A percentile compares a stretch with the other conserved stretches of the same genome.
Evolutionary conservation across 2,329 filamentous ascomycete species (phyloP).

Genomic region (Keithomyces neogunnii): DNA sequence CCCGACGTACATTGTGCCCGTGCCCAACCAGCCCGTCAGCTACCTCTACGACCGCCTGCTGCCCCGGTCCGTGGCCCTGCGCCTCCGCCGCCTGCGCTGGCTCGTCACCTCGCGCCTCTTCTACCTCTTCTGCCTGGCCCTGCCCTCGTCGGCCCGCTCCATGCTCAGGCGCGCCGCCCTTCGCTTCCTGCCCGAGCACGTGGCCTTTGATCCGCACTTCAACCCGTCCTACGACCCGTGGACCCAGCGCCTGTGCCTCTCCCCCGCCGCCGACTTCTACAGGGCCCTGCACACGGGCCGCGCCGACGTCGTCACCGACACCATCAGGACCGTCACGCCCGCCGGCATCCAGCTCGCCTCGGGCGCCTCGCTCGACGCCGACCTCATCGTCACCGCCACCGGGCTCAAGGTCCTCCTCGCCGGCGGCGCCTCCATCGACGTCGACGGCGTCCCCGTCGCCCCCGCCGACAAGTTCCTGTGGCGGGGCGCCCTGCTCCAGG

Average conservation of each 20-base stretch:
- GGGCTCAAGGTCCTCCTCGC: constrained; percentile 42
- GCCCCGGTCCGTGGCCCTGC: constrained; percentile 32
- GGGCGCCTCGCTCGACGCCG: constrained; percentile 39
- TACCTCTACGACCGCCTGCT: constrained; percentile 30
- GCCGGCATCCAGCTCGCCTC: constrained; percentile 34
- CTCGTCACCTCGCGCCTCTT: constrained; percentile 32
- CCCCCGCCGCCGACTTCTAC: constrained; percentile 38
- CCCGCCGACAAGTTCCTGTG: constrained; percentile 41
- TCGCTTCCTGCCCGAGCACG: constrained; percentile 36
- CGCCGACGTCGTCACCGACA: constrained; percentile 33
- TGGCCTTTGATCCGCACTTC: constrained; percentile 46
- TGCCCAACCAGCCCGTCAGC: constrained; percentile 33
- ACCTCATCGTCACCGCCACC: constrained; percentile 58
- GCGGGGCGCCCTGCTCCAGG: constrained; percentile 52
- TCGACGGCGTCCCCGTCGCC: constrained; percentile 40
- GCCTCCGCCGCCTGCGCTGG: constrained; percentile 37
- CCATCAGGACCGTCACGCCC: constrained; percentile 35
- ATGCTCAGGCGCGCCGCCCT: constrained; percentile 33
- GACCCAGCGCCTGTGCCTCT: constrained; percentile 62
- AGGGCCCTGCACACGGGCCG: constrained; percentile 28
- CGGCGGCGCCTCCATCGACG: constrained; percentile 6
- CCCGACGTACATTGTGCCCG: constrained; percentile 49
- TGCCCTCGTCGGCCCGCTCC: constrained; percentile 34
- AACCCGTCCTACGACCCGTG: constrained; percentile 47
- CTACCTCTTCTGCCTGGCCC: constrained; percentile 39